Base-by-base conservation (phyloP, 257 asterid genomes). In the Solanum bukasovii region DNA sequence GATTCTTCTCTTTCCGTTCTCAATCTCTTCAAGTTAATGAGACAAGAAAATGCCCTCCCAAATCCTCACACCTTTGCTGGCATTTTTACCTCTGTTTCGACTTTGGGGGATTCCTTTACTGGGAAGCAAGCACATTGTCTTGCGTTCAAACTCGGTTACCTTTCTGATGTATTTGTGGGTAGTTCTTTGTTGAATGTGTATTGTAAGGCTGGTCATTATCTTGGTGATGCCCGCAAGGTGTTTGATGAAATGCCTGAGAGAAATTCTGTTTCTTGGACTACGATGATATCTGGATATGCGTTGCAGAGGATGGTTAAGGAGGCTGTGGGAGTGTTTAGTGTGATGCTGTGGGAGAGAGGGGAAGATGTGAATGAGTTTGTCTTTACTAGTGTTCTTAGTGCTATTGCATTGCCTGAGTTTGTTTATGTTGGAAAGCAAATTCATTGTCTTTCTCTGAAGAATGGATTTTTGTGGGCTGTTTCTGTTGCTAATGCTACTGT, bases 261-360 rank as follows among this genome's bases (percentile, higher is more conserved):
- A 87, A 96, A 96, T 78, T 91, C 99, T 13, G 90, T 95, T 84
- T 92, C 99, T 37, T 96, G 98, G 98, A 93, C 98, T 35, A 93
- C 98, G 1, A 93, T 96, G 98, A 93, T 96, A 20, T 95, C 98
- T 31, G 98, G 98, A 56, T 96, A 94, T 73, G 96, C 98, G 0
- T 87, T 72, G 7, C 92, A 89, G 61, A 89, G 94, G 91, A 88
- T 89, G 87, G 93, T 90, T 59, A 68, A 85, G 63, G 96, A 94
- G 88, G 98, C 95, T 21, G 87, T 94, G 85, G 90, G 84, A 74
- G 34, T 96, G 56, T 95, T 96, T 81, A 92, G 77, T 40, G 38
- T 38, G 88, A 89, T 95, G 94, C 3, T 92, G 42, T 72, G 86
- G 79, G 81, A 68, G 70, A 92, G 87, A 75, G 91, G 81, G 74